These are phyloP conservation scores for Ceratocystis smalleyi DNA, from an alignment of 2,329 filamentous ascomycete species.

Conservation along the genomic window DNA sequence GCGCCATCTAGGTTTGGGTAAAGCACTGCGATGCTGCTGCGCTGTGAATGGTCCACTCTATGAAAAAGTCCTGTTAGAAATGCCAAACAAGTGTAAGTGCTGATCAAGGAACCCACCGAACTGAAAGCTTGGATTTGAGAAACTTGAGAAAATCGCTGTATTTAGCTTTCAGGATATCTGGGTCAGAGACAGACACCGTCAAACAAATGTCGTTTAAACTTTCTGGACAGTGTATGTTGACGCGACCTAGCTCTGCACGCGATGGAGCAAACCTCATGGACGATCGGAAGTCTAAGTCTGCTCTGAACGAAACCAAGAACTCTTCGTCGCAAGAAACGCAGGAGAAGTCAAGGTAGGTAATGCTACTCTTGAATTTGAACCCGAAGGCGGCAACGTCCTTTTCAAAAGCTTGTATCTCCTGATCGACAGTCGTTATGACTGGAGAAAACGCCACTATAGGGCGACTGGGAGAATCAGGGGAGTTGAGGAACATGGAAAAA, in stretches of 20 bases:
- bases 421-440: background rate
- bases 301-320: conserved; percentile 8
- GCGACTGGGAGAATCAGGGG: background rate
- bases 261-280: background rate
- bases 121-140: background rate
- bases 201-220: conserved; percentile 5
- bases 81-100: background rate
- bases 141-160: conserved; percentile 6
- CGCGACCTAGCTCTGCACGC: conserved; percentile 5
- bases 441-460: background rate
- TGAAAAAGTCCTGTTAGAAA: background rate
- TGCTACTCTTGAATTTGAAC: conserved; percentile 1
- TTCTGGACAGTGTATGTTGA: conserved; percentile 8
- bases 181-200: background rate
- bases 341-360: conserved; percentile 11
- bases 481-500: background rate
- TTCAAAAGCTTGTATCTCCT: conserved; percentile 9
- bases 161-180: background rate
- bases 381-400: background rate
- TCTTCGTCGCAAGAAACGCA: background rate
- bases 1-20: background rate
- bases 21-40: background rate
- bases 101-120: background rate
- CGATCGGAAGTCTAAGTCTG: background rate
- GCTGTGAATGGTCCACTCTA: background rate